phyloP scores from a whole-genome alignment of 305 asterid genomes.

The Rubia balearica region DNA sequence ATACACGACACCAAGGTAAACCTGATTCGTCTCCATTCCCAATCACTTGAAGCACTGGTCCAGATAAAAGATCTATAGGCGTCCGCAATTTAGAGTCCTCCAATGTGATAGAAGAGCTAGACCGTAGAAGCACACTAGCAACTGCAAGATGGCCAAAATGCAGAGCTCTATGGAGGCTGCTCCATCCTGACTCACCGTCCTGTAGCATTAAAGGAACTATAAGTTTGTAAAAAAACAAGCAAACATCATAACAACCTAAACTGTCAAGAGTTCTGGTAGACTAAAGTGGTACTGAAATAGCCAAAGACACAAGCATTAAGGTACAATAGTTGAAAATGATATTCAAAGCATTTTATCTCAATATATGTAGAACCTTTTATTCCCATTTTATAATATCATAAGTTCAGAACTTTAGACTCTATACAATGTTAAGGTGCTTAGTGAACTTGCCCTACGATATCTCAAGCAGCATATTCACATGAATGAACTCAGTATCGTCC shows the following conservation, averaged over 20 bases:
- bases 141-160: slow-evolving; percentile 93
- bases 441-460: slow-evolving; percentile 20
- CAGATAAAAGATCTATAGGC: slow-evolving; percentile 88
- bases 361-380: background rate
- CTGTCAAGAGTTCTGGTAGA: background rate
- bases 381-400: background rate
- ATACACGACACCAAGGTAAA: slow-evolving; percentile 12
- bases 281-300: background rate
- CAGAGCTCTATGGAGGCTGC: slow-evolving; percentile 92
- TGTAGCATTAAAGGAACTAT: slow-evolving; percentile 24
- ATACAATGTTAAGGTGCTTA: slow-evolving; percentile 10
- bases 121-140: slow-evolving; percentile 80
- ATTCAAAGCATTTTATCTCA: background rate
- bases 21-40: slow-evolving; percentile 52
- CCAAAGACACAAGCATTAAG: background rate
- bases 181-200: slow-evolving; percentile 99
- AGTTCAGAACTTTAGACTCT: slow-evolving; percentile 2
- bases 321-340: background rate
- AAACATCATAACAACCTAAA: background rate
- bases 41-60: slow-evolving; percentile 70
- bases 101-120: slow-evolving; percentile 59
- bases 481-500: slow-evolving; percentile 26
- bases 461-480: slow-evolving; percentile 25
- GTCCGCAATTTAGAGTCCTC: slow-evolving; percentile 81
- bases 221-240: slow-evolving; percentile 13